phyloP scores from a whole-genome alignment of 441 rosid species.

The Macaranga tanarius region DNA sequence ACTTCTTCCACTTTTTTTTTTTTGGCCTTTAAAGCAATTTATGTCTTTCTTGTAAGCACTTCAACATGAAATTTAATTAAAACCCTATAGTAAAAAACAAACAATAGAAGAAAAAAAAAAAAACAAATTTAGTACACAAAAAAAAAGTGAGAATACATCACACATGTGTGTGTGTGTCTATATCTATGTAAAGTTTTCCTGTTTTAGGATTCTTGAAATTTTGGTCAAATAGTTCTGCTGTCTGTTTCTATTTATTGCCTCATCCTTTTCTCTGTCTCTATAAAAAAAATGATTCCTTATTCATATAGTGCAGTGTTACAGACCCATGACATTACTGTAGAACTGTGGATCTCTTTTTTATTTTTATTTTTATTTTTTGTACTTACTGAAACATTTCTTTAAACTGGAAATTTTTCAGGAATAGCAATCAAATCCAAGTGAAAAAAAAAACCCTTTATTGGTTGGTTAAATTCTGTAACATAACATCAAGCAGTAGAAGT shows the following conservation, averaged over 20 bases:
- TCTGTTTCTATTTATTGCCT: conserved; percentile 5
- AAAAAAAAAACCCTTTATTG: not conserved
- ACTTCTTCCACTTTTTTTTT: conserved; percentile 28
- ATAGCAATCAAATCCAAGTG: not conserved
- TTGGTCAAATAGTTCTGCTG: conserved; percentile 26
- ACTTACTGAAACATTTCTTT: not conserved
- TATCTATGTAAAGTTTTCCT: not conserved
- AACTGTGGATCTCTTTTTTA: conserved; percentile 8
- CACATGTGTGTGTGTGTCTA: not conserved
- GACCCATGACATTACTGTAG: not conserved
- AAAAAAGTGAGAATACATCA: not conserved
- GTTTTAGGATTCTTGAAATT: conserved; percentile 22
- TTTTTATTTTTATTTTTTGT: not conserved
- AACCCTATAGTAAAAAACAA: conserved; percentile 18
- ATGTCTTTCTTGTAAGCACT: conserved; percentile 22
- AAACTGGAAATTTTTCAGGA: not conserved
- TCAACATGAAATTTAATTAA: not conserved
- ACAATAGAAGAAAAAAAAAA: not conserved
- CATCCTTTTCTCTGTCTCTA: conserved; percentile 9
- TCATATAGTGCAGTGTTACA: not conserved
- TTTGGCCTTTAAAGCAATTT: conserved; percentile 27
- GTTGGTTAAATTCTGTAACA: not conserved
- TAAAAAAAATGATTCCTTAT: not conserved
- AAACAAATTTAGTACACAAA: not conserved
- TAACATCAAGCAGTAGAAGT: not conserved